phyloP scores from a whole-genome alignment of 139 green algal genomes.

The Pseudopediastrum boryanum region DNA sequence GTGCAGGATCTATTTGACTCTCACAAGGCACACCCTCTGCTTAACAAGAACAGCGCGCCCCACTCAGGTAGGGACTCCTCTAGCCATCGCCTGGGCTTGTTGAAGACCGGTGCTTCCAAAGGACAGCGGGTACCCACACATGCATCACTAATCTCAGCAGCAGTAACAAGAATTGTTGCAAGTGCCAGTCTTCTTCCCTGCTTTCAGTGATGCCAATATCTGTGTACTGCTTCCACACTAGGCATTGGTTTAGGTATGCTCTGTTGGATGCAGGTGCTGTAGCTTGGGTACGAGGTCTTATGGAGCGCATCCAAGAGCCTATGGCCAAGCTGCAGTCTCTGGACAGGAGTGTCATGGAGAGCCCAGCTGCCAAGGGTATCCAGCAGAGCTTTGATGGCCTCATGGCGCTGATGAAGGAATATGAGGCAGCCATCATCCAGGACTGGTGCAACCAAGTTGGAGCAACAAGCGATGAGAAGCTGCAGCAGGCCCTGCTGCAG shows the following conservation, averaged over 20 bases:
- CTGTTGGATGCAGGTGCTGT: conserved; percentile 68
- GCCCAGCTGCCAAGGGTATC: conserved; percentile 68
- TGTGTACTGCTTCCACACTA: too few species aligned
- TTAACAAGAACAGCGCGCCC: conserved; percentile 58
- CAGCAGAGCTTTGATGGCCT: conserved; percentile 62
- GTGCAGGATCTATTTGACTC: conserved; percentile 72
- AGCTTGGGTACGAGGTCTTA: conserved; percentile 81
- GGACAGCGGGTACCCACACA: too few species aligned
- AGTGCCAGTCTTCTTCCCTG: too few species aligned
- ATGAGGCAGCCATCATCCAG: conserved; percentile 61
- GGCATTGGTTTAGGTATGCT: too few species aligned
- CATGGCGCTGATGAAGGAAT: conserved; percentile 66
- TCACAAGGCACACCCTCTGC: conserved; percentile 47
- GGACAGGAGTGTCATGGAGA: conserved; percentile 61
- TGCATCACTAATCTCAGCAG: too few species aligned
- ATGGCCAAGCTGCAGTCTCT: conserved; percentile 71
- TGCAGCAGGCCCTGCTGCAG: conserved; percentile 81
- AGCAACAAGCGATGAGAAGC: conserved; percentile 76
- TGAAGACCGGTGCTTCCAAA: conserved; percentile 59
- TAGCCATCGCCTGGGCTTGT: too few species aligned
- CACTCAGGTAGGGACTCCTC: conserved; percentile 54
- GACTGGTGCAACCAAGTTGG: conserved; percentile 70
- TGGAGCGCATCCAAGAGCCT: conserved; percentile 82
- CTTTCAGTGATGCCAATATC: too few species aligned
- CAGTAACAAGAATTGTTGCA: too few species aligned